Evolutionary conservation across 2,329 filamentous ascomycete species (phyloP).

Genomic region (Ramichloridium luteum): DNA sequence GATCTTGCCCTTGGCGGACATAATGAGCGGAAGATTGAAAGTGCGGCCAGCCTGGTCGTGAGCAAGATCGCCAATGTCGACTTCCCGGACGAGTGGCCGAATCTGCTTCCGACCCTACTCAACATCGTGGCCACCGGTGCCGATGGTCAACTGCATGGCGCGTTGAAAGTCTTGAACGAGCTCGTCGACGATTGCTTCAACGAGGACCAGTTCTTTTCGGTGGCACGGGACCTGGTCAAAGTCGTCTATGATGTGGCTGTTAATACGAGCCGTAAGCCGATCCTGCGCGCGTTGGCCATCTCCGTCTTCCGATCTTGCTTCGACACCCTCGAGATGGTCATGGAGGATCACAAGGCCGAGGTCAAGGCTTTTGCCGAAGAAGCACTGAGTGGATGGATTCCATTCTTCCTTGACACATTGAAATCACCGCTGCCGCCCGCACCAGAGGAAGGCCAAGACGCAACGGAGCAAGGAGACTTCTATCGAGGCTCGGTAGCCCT

Average conservation of each 20-base stretch:
- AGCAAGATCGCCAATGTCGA: conserved; percentile 90
- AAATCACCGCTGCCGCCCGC: conserved; percentile 58
- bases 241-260: conserved; percentile 72
- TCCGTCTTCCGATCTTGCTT: conserved; percentile 86
- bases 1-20: conserved; percentile 64
- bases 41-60: conserved; percentile 75
- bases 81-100: conserved; percentile 92
- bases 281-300: conserved; percentile 69
- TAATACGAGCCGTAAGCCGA: conserved; percentile 58
- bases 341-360: conserved; percentile 78
- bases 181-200: conserved; percentile 87
- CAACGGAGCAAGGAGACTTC: conserved; percentile 43
- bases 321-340: conserved; percentile 90
- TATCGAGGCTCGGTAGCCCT: conserved; percentile 77
- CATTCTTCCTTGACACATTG: conserved; percentile 72
- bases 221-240: conserved; percentile 74
- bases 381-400: conserved; percentile 66
- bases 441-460: conserved; percentile 49
- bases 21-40: conserved; percentile 72
- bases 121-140: conserved; percentile 62
- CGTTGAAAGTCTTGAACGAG: conserved; percentile 75
- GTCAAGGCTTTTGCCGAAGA: conserved; percentile 86
- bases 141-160: conserved; percentile 75
- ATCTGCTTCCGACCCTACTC: conserved; percentile 68
- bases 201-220: conserved; percentile 87